Percentiles rank a stretch among this genome's conserved stretches.
phyloP scores from a whole-genome alignment of 768 basidiomycete genomes.

The Suillus bovinus region DNA sequence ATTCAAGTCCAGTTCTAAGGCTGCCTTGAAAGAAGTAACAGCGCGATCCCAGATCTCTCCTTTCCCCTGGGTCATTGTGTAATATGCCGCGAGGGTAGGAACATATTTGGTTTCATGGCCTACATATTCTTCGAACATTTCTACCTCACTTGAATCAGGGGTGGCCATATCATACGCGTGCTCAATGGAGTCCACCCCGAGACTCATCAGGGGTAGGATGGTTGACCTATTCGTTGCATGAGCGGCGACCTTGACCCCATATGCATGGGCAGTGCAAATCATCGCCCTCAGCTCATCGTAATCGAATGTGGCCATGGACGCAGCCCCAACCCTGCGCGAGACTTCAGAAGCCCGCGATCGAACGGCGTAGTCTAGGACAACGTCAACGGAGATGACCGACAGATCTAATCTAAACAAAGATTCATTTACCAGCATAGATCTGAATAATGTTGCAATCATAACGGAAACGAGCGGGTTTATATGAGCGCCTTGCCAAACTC shows the following conservation, averaged over 20 bases:
- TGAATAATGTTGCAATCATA: slow-evolving; percentile 18
- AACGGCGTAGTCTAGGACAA: slow-evolving; percentile 49
- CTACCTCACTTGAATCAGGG: neutral
- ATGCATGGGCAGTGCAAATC: slow-evolving; percentile 50
- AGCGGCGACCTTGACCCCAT: slow-evolving; percentile 58
- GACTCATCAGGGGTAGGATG: slow-evolving; percentile 32
- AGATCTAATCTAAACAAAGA: slow-evolving; percentile 8
- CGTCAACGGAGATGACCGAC: slow-evolving; percentile 15
- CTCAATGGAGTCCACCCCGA: slow-evolving; percentile 54
- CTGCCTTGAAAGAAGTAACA: slow-evolving; percentile 43
- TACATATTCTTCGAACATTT: slow-evolving; percentile 21
- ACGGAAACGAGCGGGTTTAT: slow-evolving; percentile 10
- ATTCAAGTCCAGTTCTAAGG: slow-evolving; percentile 42
- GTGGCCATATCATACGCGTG: slow-evolving; percentile 43
- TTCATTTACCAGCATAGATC: slow-evolving; percentile 53
- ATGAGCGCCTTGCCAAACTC: neutral
- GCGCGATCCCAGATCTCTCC: slow-evolving; percentile 39
- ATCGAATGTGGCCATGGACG: slow-evolving; percentile 46
- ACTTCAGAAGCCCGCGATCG: slow-evolving; percentile 47
- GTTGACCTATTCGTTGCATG: slow-evolving; percentile 43
- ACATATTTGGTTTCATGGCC: slow-evolving; percentile 46
- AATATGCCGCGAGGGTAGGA: slow-evolving; percentile 57
- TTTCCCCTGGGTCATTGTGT: slow-evolving; percentile 29
- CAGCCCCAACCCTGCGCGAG: slow-evolving; percentile 34
- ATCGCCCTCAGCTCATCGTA: slow-evolving; percentile 46